Conservation (phyloP, 163 green algal species). For the Coccomyxa subellipsoidea region DNA sequence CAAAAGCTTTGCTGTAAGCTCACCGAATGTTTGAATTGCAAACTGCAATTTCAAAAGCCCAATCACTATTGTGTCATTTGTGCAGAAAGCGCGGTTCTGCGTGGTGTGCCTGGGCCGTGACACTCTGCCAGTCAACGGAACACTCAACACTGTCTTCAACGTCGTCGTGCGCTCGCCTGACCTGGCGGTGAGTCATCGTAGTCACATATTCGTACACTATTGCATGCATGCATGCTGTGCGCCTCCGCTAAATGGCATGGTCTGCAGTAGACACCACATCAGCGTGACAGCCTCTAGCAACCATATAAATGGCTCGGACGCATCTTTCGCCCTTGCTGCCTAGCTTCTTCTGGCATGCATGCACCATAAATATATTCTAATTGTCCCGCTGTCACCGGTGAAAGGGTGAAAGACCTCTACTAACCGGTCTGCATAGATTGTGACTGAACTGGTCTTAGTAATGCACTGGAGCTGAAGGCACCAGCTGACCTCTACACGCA, state of each 20-base stretch:
- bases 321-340: background rate
- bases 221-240: background rate
- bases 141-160: slow-evolving; percentile 2
- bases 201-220: background rate
- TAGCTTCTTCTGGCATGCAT: too few species aligned
- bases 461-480: too few species aligned
- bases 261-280: background rate
- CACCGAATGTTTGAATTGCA: background rate
- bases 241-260: background rate
- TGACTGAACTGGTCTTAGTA: too few species aligned
- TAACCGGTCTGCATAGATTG: too few species aligned
- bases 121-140: background rate
- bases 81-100: slow-evolving; percentile 1
- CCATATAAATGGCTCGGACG: background rate
- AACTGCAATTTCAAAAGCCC: background rate
- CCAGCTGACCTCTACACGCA: too few species aligned
- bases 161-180: background rate
- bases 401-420: too few species aligned
- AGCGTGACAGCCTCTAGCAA: background rate
- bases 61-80: background rate
- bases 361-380: too few species aligned
- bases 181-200: background rate
- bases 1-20: background rate
- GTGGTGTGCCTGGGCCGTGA: background rate
- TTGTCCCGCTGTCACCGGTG: too few species aligned